Conservation (phyloP, 495 filamentous ascomycete genomes). For the Penicillium herquei region DNA sequence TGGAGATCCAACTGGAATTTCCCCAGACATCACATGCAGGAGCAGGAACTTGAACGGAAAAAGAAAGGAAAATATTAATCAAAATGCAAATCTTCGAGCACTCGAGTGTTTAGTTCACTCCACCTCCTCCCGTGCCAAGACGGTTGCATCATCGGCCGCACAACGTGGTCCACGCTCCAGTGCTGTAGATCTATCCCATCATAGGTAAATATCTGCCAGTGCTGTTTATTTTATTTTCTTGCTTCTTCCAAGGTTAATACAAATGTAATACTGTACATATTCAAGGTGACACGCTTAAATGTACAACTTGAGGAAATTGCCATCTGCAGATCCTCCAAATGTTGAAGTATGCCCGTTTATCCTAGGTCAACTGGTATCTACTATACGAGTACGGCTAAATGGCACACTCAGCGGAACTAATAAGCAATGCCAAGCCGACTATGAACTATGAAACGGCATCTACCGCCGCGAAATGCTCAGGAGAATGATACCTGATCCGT, state of each 20-base stretch:
- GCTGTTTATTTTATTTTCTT: too few species aligned
- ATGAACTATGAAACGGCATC: slow-evolving; percentile 1
- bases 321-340: too few species aligned
- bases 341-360: too few species aligned
- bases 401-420: background rate
- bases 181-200: slow-evolving; percentile 3
- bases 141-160: slow-evolving; percentile 13
- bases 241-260: too few species aligned
- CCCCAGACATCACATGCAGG: too few species aligned
- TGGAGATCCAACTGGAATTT: too few species aligned
- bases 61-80: background rate
- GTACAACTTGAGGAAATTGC: background rate
- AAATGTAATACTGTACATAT: too few species aligned
- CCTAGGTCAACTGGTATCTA: too few species aligned
- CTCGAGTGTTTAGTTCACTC: background rate
- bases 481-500: slow-evolving; percentile 17
- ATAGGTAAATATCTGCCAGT: background rate
- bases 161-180: slow-evolving; percentile 1
- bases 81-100: background rate
- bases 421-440: slow-evolving; percentile 23
- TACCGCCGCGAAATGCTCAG: slow-evolving; percentile 5
- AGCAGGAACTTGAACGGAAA: background rate
- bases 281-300: too few species aligned
- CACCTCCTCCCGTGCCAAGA: slow-evolving; percentile 6
- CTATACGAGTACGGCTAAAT: too few species aligned